Percentiles rank a stretch among this genome's conserved stretches.
phyloP scores from a whole-genome alignment of 2,329 filamentous ascomycete species.

The Cryphonectria carpinicola region DNA sequence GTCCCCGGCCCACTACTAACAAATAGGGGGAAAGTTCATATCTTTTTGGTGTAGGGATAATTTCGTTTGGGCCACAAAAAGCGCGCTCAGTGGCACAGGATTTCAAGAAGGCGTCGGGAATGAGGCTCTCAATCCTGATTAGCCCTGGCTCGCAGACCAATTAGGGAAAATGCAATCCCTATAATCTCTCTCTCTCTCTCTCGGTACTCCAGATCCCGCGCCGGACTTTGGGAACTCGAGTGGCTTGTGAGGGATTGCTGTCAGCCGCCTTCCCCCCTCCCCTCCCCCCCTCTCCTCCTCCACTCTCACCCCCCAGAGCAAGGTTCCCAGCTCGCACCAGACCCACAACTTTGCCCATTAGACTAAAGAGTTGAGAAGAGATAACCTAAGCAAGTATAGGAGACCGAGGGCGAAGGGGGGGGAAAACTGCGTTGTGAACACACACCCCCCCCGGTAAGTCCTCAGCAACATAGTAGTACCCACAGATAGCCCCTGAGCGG shows the following conservation, averaged over 20 bases:
- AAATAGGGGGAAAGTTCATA: conserved; percentile 2
- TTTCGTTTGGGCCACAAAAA: conserved; percentile 1
- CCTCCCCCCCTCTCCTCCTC: too few species aligned
- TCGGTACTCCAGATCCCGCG: not conserved
- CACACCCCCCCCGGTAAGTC: not conserved
- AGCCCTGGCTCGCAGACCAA: not conserved
- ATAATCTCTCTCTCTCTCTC: conserved; percentile 1
- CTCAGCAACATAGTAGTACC: not conserved
- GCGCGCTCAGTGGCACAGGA: not conserved
- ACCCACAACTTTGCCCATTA: not conserved
- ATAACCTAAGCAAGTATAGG: conserved; percentile 1
- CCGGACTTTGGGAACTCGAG: not conserved
- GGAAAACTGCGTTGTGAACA: not conserved
- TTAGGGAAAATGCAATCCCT: not conserved
- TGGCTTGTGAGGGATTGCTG: conserved; percentile 1
- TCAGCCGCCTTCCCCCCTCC: not conserved
- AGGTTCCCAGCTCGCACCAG: not conserved
- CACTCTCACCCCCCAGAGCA: not conserved
- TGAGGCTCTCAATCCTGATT: conserved; percentile 4
- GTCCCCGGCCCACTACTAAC: not conserved
- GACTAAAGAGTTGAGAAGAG: not conserved
- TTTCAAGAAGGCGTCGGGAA: not conserved
- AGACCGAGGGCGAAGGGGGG: not conserved
- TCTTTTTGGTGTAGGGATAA: conserved; percentile 7
- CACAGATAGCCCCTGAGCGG: conserved; percentile 8